These are phyloP conservation scores for Fusarium acutatum DNA, from an alignment of 2,329 filamentous ascomycete genomes.

Conservation along the genomic window DNA sequence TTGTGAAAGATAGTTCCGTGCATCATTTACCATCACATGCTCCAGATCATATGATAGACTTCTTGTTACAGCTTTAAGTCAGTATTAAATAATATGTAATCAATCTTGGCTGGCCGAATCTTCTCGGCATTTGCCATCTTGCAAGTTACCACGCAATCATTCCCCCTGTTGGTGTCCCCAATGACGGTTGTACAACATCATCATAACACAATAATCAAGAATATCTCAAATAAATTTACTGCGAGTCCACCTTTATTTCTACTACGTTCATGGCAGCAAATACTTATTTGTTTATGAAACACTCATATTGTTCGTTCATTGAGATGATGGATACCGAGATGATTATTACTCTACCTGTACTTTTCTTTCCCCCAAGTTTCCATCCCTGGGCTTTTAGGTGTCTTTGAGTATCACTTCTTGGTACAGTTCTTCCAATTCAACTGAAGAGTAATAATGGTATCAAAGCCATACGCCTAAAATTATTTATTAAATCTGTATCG, in stretches of 20 bases:
- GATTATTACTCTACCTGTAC: neutral
- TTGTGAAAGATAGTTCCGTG: neutral
- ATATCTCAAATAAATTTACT: neutral
- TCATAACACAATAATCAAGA: conserved; percentile 19
- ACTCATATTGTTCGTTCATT: neutral
- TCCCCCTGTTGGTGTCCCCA: neutral
- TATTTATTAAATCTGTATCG: neutral
- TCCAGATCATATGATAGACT: neutral
- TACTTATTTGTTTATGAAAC: neutral
- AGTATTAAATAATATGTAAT: neutral
- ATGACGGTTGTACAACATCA: conserved; percentile 27
- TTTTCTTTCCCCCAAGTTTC: neutral
- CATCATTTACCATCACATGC: neutral
- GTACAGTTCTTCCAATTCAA: no score
- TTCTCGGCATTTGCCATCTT: conserved; percentile 1
- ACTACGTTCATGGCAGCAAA: neutral
- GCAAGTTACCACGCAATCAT: neutral
- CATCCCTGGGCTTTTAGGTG: neutral
- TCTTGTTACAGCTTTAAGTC: neutral
- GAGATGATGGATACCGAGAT: neutral
- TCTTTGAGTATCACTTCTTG: neutral
- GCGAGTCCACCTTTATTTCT: neutral
- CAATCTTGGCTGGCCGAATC: neutral
- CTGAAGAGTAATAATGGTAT: neutral
- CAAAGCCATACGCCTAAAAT: neutral